A percentile compares a stretch with the other conserved stretches of the same genome.
phyloP scores from a whole-genome alignment of 179 eudicot species.

The Camellia oleifera region DNA sequence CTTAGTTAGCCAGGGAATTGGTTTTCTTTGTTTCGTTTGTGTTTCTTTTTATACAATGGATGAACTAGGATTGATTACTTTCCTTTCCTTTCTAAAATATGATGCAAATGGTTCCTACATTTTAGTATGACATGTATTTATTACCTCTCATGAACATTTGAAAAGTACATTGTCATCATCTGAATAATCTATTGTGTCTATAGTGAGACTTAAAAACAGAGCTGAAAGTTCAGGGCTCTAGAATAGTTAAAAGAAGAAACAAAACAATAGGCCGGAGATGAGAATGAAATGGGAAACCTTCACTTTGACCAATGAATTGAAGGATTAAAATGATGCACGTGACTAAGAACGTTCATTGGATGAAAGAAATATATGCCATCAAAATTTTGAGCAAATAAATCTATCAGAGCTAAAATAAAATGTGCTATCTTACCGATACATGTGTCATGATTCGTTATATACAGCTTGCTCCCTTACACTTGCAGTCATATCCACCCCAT shows the following conservation, averaged over 20 bases:
- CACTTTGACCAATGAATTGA: background rate
- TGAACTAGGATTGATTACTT: background rate
- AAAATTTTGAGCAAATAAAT: background rate
- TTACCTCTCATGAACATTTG: too few species aligned
- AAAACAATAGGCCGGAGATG: too few species aligned
- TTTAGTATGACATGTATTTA: background rate
- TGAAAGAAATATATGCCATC: background rate
- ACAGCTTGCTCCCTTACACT: constrained; percentile 50
- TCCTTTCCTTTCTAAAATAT: background rate
- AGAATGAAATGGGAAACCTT: too few species aligned
- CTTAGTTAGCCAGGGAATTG: too few species aligned
- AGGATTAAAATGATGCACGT: background rate
- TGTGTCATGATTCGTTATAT: constrained; percentile 63
- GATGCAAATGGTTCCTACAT: background rate
- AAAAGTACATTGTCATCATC: too few species aligned
- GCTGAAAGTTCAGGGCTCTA: too few species aligned
- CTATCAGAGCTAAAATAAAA: background rate
- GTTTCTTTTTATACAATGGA: constrained; percentile 45
- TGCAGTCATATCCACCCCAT: constrained; percentile 82
- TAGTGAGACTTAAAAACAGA: too few species aligned
- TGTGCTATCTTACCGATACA: constrained; percentile 55
- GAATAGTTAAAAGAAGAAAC: too few species aligned
- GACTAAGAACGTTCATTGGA: background rate
- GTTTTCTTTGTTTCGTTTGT: background rate
- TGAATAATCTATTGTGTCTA: too few species aligned